Percentiles rank a stretch among this genome's conserved stretches.
These are phyloP conservation scores for Phalaenopsis hybrid DNA, from an alignment of 116 monocot species.

Conservation along the genomic window DNA sequence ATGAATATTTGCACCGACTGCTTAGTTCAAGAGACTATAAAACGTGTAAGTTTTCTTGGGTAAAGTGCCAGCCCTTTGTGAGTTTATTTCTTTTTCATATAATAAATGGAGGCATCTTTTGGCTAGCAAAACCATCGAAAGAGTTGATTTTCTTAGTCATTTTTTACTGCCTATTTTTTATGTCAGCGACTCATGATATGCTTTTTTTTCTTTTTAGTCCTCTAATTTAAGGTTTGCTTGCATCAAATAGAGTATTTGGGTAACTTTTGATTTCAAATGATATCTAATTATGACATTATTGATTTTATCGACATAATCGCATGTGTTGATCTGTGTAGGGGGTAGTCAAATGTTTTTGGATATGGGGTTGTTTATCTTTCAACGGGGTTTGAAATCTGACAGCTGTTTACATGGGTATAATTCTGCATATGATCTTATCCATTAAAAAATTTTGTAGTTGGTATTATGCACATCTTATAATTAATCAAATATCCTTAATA, in stretches of 20 bases:
- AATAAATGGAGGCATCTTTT: not conserved
- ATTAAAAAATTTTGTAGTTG: too few species aligned
- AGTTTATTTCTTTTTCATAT: not conserved
- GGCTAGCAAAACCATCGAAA: not conserved
- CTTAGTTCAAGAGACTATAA: constrained; percentile 34
- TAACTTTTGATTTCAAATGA: not conserved
- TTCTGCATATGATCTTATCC: too few species aligned
- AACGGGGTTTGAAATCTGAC: too few species aligned
- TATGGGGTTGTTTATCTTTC: too few species aligned
- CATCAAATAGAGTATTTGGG: not conserved
- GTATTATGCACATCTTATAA: too few species aligned
- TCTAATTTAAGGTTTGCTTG: not conserved
- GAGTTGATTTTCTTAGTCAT: not conserved
- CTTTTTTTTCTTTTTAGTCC: not conserved
- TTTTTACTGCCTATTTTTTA: not conserved
- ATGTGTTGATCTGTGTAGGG: not conserved
- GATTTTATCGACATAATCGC: not conserved
- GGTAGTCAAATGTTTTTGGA: too few species aligned
- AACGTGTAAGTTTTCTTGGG: constrained; percentile 41
- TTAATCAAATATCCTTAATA: too few species aligned
- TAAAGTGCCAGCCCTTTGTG: not conserved
- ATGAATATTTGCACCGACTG: constrained; percentile 55
- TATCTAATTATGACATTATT: not conserved
- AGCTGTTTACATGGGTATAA: too few species aligned
- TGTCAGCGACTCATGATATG: not conserved